Evolutionary conservation across 2,329 filamentous ascomycete species (phyloP).

Genomic region (Cladorrhinum sp.): DNA sequence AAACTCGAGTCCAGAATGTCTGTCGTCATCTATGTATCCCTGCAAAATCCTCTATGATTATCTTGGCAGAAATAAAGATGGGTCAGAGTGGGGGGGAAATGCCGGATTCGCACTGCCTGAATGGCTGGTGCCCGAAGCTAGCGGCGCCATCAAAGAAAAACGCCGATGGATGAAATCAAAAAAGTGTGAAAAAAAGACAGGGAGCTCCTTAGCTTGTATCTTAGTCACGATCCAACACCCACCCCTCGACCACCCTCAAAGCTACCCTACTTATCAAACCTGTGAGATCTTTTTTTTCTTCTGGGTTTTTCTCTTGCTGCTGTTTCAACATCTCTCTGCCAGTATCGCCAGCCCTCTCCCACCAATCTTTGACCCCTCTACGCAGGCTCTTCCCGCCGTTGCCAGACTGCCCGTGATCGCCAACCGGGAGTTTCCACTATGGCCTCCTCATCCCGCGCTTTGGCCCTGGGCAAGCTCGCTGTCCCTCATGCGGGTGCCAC

Average conservation of each 20-base stretch:
- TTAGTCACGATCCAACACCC: constrained; percentile 22
- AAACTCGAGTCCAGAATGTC: constrained; percentile 8
- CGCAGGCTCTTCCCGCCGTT: neutral
- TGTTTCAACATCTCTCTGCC: neutral
- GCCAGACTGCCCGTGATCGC: constrained; percentile 14
- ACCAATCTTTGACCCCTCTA: neutral
- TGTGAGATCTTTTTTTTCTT: neutral
- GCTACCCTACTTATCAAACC: neutral
- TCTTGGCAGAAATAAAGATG: constrained; percentile 8
- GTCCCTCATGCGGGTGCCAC: constrained; percentile 29
- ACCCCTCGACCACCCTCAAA: constrained; percentile 12
- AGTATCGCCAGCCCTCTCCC: constrained; percentile 2
- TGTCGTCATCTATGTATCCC: constrained; percentile 19
- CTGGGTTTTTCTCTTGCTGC: neutral
- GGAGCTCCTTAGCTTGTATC: constrained; percentile 13
- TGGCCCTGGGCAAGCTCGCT: constrained; percentile 33
- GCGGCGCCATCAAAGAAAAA: constrained; percentile 9
- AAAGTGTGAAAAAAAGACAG: constrained; percentile 9
- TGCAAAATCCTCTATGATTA: neutral
- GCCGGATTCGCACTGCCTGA: neutral
- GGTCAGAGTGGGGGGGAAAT: constrained; percentile 9
- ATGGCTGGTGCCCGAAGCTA: constrained; percentile 5
- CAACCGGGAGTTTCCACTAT: constrained; percentile 29
- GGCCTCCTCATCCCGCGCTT: constrained; percentile 35
- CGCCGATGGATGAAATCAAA: constrained; percentile 23